Evolutionary conservation across 257 asterid species (phyloP).

Genomic region (Cruciata laevipes): DNA sequence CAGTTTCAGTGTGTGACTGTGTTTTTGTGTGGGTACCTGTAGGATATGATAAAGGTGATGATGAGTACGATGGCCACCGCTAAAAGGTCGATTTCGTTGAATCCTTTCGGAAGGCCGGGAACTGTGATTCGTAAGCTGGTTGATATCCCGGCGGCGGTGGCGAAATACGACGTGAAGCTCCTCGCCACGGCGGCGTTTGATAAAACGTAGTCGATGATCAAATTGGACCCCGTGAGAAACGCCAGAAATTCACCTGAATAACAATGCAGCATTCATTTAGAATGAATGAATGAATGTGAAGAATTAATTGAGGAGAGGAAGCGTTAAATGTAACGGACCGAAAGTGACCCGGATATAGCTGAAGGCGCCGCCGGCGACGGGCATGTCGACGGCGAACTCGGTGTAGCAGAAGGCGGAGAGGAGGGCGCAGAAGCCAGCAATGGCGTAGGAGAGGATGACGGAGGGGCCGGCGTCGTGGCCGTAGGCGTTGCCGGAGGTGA

Average conservation of each 20-base stretch:
- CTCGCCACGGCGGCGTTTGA: slow-evolving; percentile 98
- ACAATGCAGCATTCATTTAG: not conserved
- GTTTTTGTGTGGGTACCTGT: slow-evolving; percentile 41
- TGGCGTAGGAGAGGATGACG: slow-evolving; percentile 78
- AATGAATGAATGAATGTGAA: not conserved
- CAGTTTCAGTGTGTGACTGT: not conserved
- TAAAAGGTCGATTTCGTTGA: slow-evolving; percentile 66
- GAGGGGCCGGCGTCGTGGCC: slow-evolving; percentile 76
- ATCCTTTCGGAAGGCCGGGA: slow-evolving; percentile 55
- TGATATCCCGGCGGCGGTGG: slow-evolving; percentile 61
- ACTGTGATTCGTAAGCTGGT: slow-evolving; percentile 45
- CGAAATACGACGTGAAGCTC: slow-evolving; percentile 73
- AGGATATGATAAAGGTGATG: slow-evolving; percentile 74
- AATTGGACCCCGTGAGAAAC: slow-evolving; percentile 75
- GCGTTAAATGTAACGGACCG: slow-evolving; percentile 27
- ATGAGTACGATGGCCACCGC: slow-evolving; percentile 68
- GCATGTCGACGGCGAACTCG: slow-evolving; percentile 95
- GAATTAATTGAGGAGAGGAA: not conserved
- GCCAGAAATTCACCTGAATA: slow-evolving; percentile 67
- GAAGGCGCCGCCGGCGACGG: slow-evolving; percentile 98
- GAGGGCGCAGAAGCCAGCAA: slow-evolving; percentile 93
- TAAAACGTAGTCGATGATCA: slow-evolving; percentile 73
- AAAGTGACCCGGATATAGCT: slow-evolving; percentile 88
- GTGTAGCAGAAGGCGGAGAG: slow-evolving; percentile 96
- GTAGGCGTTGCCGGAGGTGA: slow-evolving; percentile 82